These are phyloP conservation scores for Talaromyces sp. DNA, from an alignment of 2,329 filamentous ascomycete species.

Conservation along the genomic window DNA sequence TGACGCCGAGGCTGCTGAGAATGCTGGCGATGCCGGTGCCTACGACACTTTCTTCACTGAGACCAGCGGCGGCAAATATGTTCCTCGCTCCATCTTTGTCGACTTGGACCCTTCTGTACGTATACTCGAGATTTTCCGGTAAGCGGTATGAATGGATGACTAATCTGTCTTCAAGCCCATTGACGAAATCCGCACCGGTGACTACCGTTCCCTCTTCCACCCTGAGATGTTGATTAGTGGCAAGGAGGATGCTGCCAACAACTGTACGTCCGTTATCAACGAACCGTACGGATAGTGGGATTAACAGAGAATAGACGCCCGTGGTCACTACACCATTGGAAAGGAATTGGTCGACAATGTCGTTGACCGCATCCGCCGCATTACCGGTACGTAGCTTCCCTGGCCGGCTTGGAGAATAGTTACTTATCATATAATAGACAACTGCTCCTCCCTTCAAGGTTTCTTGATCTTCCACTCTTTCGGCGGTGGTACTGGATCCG, in stretches of 20 bases:
- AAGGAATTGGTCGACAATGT: slow-evolving; percentile 66
- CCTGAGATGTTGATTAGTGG: slow-evolving; percentile 65
- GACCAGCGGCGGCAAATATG: slow-evolving; percentile 64
- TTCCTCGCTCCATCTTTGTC: slow-evolving; percentile 66
- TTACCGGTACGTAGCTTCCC: slow-evolving; percentile 52
- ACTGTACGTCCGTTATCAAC: slow-evolving; percentile 50
- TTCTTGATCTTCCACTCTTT: slow-evolving; percentile 70
- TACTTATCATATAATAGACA: slow-evolving; percentile 47
- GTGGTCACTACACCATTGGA: slow-evolving; percentile 68
- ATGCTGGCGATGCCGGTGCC: slow-evolving; percentile 54
- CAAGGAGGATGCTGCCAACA: slow-evolving; percentile 69
- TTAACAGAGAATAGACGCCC: slow-evolving; percentile 52
- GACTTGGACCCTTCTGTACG: slow-evolving; percentile 64
- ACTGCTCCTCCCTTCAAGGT: slow-evolving; percentile 64
- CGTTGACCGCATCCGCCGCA: slow-evolving; percentile 63
- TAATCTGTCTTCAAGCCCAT: slow-evolving; percentile 50
- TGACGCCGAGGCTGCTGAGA: slow-evolving; percentile 55
- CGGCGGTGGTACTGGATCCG: slow-evolving; percentile 66
- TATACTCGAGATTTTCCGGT: slow-evolving; percentile 9
- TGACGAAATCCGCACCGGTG: slow-evolving; percentile 65
- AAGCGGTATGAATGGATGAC: neutral
- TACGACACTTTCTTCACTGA: slow-evolving; percentile 68
- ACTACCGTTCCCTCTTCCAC: slow-evolving; percentile 64
- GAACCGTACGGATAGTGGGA: neutral
- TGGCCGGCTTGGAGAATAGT: neutral